A percentile compares a stretch with the other conserved stretches of the same genome.
Evolutionary conservation across 768 basidiomycete genomes (phyloP).

Genomic region (Epithele typhae): DNA sequence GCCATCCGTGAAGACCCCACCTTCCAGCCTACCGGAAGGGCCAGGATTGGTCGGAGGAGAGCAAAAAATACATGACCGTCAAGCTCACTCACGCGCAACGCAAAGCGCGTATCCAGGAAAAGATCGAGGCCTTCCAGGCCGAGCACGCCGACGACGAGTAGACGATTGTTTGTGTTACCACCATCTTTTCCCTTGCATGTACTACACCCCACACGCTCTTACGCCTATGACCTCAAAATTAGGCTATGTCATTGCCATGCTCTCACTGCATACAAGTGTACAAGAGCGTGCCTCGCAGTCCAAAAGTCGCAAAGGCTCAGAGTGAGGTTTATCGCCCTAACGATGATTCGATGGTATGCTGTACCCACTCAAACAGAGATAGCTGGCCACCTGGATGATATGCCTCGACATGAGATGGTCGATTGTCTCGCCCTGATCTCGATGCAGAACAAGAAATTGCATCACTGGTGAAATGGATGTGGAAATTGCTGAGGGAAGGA

Average conservation of each 20-base stretch:
- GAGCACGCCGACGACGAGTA: slow-evolving; percentile 68
- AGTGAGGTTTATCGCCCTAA: slow-evolving; percentile 2
- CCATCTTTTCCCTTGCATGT: slow-evolving; percentile 7
- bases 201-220: background rate
- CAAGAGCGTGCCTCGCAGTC: too few species aligned
- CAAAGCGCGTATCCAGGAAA: slow-evolving; percentile 73
- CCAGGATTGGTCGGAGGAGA: slow-evolving; percentile 88
- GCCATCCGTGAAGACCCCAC: slow-evolving; percentile 93
- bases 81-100: slow-evolving; percentile 78
- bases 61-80: slow-evolving; percentile 58
- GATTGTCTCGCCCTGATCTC: slow-evolving; percentile 6
- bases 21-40: slow-evolving; percentile 90
- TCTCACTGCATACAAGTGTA: slow-evolving; percentile 5
- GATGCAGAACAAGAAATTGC: slow-evolving; percentile 57
- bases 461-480: slow-evolving; percentile 47
- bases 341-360: slow-evolving; percentile 37
- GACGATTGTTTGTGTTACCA: slow-evolving; percentile 22
- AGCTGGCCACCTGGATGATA: slow-evolving; percentile 29
- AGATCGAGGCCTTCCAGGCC: slow-evolving; percentile 88
- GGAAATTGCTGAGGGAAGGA: slow-evolving; percentile 51
- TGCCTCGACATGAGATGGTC: slow-evolving; percentile 33
- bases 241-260: slow-evolving; percentile 18
- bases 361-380: slow-evolving; percentile 54
- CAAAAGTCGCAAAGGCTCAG: too few species aligned
- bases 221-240: slow-evolving; percentile 17